Conservation (phyloP, 2,329 filamentous ascomycete species). For the Amesomyces nigricolor region DNA sequence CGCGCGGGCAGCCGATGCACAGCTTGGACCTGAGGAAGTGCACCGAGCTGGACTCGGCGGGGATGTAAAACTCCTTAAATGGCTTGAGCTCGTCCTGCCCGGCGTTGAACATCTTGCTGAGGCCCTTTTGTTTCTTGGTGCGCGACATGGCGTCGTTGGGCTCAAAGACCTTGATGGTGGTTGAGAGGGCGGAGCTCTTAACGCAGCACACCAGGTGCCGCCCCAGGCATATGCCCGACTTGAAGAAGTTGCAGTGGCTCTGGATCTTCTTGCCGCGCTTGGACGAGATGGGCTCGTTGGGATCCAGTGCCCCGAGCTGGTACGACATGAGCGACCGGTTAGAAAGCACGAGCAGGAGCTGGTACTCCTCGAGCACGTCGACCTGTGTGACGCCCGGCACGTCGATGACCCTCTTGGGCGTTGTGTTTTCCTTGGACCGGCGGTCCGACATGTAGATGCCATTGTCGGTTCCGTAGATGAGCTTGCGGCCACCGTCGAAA, state of each 20-base stretch:
- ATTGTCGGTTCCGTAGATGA: conserved; percentile 90
- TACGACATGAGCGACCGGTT: conserved; percentile 93
- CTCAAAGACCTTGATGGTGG: conserved; percentile 98
- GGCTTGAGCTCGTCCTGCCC: conserved; percentile 93
- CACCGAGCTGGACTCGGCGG: conserved; percentile 94
- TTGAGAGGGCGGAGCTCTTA: conserved; percentile 87
- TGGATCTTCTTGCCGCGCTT: conserved; percentile 94
- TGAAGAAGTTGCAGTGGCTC: conserved; percentile 98
- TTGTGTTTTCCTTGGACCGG: conserved; percentile 70
- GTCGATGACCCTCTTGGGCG: conserved; percentile 80
- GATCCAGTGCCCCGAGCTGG: conserved; percentile 77
- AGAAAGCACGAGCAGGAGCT: conserved; percentile 81
- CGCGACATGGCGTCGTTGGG: conserved; percentile 91
- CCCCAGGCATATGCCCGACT: conserved; percentile 88
- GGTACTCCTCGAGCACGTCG: conserved; percentile 92
- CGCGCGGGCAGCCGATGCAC: conserved; percentile 89
- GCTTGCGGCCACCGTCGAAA: conserved; percentile 88
- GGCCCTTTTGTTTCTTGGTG: conserved; percentile 90
- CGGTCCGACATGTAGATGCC: conserved; percentile 91
- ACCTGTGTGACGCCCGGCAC: conserved; percentile 85
- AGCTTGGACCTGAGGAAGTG: conserved; percentile 96
- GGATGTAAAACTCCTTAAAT: conserved; percentile 99
- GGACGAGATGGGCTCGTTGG: conserved; percentile 70
- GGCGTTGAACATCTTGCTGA: conserved; percentile 89
- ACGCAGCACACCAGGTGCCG: conserved; percentile 94